Percentiles rank a stretch among this genome's conserved stretches.
Conservation (phyloP, 2,329 filamentous ascomycete species). For the Nannizzia gypsea region DNA sequence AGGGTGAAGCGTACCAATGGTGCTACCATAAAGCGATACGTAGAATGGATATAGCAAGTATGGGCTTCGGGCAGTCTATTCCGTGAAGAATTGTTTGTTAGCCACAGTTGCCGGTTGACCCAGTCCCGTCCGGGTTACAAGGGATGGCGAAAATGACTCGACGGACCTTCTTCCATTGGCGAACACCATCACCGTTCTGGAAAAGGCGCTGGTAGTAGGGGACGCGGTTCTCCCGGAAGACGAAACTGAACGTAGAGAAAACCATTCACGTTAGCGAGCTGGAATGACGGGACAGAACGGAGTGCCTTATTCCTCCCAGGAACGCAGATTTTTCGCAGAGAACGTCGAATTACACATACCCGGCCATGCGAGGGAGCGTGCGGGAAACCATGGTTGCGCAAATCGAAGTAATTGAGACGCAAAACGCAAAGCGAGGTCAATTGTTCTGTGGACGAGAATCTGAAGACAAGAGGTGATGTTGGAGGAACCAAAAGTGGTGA, state of each 20-base stretch:
- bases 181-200: constrained; percentile 54
- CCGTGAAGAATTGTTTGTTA: not conserved
- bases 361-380: constrained; percentile 33
- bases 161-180: constrained; percentile 57
- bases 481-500: not conserved
- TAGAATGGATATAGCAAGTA: constrained; percentile 53
- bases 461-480: not conserved
- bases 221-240: constrained; percentile 57
- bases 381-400: constrained; percentile 32
- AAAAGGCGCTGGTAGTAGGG: constrained; percentile 56
- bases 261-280: not conserved
- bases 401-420: constrained; percentile 8
- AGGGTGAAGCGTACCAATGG: constrained; percentile 34
- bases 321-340: not conserved
- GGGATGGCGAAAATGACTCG: not conserved
- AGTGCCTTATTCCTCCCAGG: not conserved
- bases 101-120: not conserved
- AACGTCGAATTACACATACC: constrained; percentile 25
- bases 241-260: constrained; percentile 27
- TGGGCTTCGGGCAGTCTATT: constrained; percentile 43
- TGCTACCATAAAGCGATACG: constrained; percentile 37
- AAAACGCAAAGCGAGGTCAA: constrained; percentile 15
- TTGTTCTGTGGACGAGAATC: constrained; percentile 14
- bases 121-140: not conserved
- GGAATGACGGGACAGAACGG: not conserved